phyloP scores from a whole-genome alignment of 371 early-diverging fungal species.

The Mucor sp. region DNA sequence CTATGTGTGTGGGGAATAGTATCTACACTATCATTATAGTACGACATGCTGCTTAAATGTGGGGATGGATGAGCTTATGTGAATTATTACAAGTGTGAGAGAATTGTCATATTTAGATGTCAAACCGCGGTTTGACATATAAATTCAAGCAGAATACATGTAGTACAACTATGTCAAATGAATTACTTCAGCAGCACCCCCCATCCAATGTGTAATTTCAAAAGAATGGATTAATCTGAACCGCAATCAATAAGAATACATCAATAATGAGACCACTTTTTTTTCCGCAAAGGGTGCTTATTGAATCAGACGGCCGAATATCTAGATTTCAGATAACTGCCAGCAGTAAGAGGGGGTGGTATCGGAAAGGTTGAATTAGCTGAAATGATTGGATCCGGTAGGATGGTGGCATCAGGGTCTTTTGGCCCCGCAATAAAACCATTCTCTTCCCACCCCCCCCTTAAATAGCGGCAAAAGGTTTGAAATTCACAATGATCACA shows the following conservation, averaged over 20 bases:
- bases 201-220: background rate
- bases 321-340: background rate
- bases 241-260: background rate
- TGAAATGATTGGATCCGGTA: background rate
- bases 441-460: background rate
- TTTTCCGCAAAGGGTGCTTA: background rate
- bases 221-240: background rate
- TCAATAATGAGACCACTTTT: background rate
- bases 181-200: constrained; percentile 1
- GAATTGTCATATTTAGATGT: constrained; percentile 17
- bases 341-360: background rate
- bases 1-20: constrained; percentile 6
- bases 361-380: background rate
- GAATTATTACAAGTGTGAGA: constrained; percentile 11
- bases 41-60: background rate
- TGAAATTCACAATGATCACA: background rate
- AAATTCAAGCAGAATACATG: background rate
- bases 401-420: background rate
- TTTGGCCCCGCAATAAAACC: background rate
- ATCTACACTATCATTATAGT: background rate
- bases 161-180: background rate
- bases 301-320: background rate
- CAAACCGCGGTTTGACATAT: constrained; percentile 26
- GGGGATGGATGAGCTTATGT: background rate
- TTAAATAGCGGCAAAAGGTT: background rate